Percentiles rank a stretch among this genome's conserved stretches.
phyloP scores from a whole-genome alignment of 139 green algal genomes.

The Chlamydomonas schloesseri region DNA sequence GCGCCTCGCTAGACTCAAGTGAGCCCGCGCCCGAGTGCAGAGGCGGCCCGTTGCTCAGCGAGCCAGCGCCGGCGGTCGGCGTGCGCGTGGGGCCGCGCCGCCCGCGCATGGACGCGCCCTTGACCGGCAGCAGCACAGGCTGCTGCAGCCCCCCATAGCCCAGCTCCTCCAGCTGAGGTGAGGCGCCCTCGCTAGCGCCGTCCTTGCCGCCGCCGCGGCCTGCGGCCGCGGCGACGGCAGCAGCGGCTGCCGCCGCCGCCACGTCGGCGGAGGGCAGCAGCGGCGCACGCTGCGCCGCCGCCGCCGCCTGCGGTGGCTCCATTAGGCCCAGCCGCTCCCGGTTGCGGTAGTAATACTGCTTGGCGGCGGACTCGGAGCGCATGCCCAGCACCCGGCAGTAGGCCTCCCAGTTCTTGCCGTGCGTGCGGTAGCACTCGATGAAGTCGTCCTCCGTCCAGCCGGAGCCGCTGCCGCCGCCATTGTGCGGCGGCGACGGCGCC shows the following conservation, averaged over 20 bases:
- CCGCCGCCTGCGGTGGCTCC: background rate
- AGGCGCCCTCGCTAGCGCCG: no score
- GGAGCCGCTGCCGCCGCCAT: background rate
- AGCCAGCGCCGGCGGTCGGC: background rate
- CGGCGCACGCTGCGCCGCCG: background rate
- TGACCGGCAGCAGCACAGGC: background rate
- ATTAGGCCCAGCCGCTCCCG: slow-evolving; percentile 68
- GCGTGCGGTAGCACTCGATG: slow-evolving; percentile 65
- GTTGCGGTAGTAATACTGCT: slow-evolving; percentile 72
- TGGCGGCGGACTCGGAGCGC: slow-evolving; percentile 54
- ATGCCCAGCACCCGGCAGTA: slow-evolving; percentile 66
- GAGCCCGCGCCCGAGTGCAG: background rate
- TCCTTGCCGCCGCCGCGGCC: background rate
- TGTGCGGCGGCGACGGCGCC: background rate
- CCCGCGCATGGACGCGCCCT: background rate
- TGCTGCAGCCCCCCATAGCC: no score
- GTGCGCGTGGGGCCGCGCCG: slow-evolving; percentile 8
- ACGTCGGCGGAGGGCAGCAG: background rate
- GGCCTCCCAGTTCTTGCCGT: slow-evolving; percentile 64
- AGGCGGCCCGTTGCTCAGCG: slow-evolving; percentile 2
- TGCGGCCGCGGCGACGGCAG: background rate
- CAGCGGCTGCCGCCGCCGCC: background rate
- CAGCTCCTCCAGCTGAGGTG: background rate
- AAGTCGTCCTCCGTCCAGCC: slow-evolving; percentile 69
- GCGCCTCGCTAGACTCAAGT: background rate